A percentile compares a stretch with the other conserved stretches of the same genome.
These are phyloP conservation scores for Aspergillus kassunensis DNA, from an alignment of 495 filamentous ascomycete genomes.

Conservation along the genomic window DNA sequence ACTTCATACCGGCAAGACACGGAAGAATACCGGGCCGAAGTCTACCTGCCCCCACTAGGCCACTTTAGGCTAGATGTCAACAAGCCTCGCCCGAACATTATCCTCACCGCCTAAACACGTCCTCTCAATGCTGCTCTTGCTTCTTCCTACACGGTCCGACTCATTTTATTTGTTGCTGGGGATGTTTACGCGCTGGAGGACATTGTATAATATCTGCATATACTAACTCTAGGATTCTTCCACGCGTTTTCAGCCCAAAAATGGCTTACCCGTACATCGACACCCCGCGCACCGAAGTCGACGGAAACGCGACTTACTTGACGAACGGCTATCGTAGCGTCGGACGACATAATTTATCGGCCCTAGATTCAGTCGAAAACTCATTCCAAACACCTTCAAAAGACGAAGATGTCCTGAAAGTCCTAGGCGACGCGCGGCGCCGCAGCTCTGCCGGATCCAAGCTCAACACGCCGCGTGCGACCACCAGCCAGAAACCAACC, in stretches of 20 bases:
- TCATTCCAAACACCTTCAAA: conserved; percentile 85
- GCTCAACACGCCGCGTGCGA: conserved; percentile 66
- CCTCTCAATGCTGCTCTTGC: conserved; percentile 14
- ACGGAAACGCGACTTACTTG: conserved; percentile 74
- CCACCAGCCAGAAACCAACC: conserved; percentile 41
- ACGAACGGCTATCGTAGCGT: conserved; percentile 52
- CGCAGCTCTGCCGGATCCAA: conserved; percentile 47
- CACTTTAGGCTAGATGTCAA: conserved; percentile 41
- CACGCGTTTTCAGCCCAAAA: conserved; percentile 19
- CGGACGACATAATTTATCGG: conserved; percentile 48
- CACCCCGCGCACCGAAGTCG: conserved; percentile 71
- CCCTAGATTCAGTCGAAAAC: conserved; percentile 76
- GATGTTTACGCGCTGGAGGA: conserved; percentile 33
- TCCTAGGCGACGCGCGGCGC: conserved; percentile 57
- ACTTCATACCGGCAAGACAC: conserved; percentile 40
- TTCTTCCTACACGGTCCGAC: not conserved
- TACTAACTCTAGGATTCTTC: not conserved
- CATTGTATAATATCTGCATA: not conserved
- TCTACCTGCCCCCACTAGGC: conserved; percentile 28
- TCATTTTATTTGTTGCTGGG: conserved; percentile 12
- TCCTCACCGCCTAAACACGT: conserved; percentile 40
- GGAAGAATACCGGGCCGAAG: conserved; percentile 26
- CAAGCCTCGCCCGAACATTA: conserved; percentile 20
- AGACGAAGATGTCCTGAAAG: conserved; percentile 65
- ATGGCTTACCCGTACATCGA: conserved; percentile 60